These are phyloP conservation scores for Trichoderma sp. DNA, from an alignment of 2,329 filamentous ascomycete species.

Conservation along the genomic window DNA sequence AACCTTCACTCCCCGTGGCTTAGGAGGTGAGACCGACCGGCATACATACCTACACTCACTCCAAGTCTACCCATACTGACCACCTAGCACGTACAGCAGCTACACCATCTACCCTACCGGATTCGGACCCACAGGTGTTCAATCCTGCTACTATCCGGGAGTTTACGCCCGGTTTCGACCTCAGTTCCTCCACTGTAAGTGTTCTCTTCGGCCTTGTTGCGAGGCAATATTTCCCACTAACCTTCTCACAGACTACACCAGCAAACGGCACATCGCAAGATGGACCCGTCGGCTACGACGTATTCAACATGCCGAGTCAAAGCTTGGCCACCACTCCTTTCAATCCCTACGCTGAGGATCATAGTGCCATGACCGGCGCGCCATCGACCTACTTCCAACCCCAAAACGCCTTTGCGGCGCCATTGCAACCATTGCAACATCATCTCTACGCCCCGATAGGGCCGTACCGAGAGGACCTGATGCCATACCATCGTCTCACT, in stretches of 20 bases:
- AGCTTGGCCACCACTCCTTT: constrained; percentile 55
- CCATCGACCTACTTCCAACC: constrained; percentile 68
- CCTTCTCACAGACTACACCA: constrained; percentile 37
- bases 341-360: constrained; percentile 80
- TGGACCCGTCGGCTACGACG: constrained; percentile 54
- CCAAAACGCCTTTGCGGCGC: constrained; percentile 54
- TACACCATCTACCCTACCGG: constrained; percentile 46
- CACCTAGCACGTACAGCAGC: constrained; percentile 35
- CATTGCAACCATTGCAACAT: constrained; percentile 74
- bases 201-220: neutral
- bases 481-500: constrained; percentile 81
- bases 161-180: constrained; percentile 62
- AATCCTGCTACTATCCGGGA: constrained; percentile 61
- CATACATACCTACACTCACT: too few species aligned
- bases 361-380: constrained; percentile 56
- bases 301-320: constrained; percentile 63
- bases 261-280: constrained; percentile 56
- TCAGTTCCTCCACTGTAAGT: constrained; percentile 50
- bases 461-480: constrained; percentile 76
- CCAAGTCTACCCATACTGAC: neutral
- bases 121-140: constrained; percentile 51
- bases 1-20: constrained; percentile 75
- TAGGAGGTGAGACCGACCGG: constrained; percentile 42
- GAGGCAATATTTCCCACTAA: neutral
- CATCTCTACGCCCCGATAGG: constrained; percentile 90